Evolutionary conservation across 768 basidiomycete species (phyloP).

Genomic region (Phaeolepiota aurea): DNA sequence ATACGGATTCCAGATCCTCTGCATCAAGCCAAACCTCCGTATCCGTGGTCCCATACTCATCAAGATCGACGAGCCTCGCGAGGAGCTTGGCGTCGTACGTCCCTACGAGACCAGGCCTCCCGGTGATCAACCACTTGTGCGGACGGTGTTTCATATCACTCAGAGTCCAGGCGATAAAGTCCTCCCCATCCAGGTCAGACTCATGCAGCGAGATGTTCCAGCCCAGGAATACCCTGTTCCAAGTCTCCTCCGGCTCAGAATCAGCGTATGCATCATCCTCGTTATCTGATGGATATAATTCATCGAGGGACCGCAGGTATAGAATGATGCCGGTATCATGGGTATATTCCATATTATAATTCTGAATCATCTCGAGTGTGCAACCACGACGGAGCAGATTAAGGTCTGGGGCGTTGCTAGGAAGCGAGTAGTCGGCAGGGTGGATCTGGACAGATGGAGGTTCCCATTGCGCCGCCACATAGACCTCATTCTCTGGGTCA

Average conservation of each 20-base stretch:
- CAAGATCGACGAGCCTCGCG: conserved; percentile 18
- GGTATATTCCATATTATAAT: conserved; percentile 1
- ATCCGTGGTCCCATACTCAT: conserved; percentile 25
- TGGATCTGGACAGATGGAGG: conserved; percentile 36
- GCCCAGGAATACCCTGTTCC: conserved; percentile 48
- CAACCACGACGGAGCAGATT: conserved; percentile 9
- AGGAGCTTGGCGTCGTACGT: conserved; percentile 24
- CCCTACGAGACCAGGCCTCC: conserved; percentile 13
- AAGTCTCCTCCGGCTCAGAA: conserved; percentile 15
- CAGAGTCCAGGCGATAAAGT: conserved; percentile 33
- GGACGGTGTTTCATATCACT: conserved; percentile 22
- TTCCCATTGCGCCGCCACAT: conserved; percentile 43
- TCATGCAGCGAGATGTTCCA: conserved; percentile 55
- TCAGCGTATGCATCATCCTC: conserved; percentile 14
- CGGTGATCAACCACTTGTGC: conserved; percentile 23
- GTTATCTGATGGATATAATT: conserved; percentile 19
- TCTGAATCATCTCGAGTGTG: conserved; percentile 1
- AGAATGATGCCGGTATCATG: conserved; percentile 1
- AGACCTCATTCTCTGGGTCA: conserved; percentile 17
- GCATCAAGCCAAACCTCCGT: conserved; percentile 23
- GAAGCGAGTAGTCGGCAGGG: conserved; percentile 11
- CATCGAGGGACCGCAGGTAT: conserved; percentile 1
- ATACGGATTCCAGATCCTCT: conserved; percentile 11
- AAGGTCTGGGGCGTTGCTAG: conserved; percentile 13
- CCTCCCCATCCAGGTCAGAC: conserved; percentile 34